Percentiles rank a stretch among this genome's conserved stretches.
Conservation (phyloP, 2,329 filamentous ascomycete species). For the Chrysosporium queenslandicum region DNA sequence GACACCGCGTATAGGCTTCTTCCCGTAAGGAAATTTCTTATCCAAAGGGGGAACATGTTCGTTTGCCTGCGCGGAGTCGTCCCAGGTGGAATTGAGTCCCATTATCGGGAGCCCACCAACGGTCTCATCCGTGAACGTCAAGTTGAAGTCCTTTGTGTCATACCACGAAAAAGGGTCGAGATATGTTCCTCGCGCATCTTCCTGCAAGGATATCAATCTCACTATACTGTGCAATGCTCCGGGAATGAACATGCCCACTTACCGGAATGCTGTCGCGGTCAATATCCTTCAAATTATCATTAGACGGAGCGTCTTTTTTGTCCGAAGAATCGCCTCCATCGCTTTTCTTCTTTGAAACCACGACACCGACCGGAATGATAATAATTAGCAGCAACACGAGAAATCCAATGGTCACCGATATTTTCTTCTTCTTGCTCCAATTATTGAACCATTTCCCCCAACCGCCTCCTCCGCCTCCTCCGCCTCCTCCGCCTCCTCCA, state of each 20-base stretch:
- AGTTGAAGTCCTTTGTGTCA: conserved; percentile 81
- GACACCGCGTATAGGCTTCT: conserved; percentile 72
- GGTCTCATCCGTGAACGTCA: conserved; percentile 77
- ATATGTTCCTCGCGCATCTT: conserved; percentile 59
- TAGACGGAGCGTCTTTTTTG: conserved; percentile 25
- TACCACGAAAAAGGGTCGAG: conserved; percentile 89
- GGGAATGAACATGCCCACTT: too few relatives aligned
- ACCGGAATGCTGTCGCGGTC: conserved; percentile 51
- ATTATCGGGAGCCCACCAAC: conserved; percentile 85
- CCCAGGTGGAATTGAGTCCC: conserved; percentile 75
- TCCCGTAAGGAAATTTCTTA: conserved; percentile 67
- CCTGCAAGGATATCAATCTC: conserved; percentile 21
- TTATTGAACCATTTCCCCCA: conserved; percentile 35
- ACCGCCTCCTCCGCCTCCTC: conserved; percentile 29
- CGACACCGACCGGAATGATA: conserved; percentile 57
- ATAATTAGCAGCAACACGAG: conserved; percentile 51
- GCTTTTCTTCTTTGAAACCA: conserved; percentile 53
- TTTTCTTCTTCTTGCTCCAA: conserved; percentile 35
- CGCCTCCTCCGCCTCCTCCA: conserved; percentile 17
- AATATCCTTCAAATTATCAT: conserved; percentile 44
- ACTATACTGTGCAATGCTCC: neutral
- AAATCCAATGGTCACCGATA: conserved; percentile 48
- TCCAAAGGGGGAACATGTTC: conserved; percentile 67
- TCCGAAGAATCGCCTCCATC: conserved; percentile 18
- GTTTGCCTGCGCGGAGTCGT: conserved; percentile 72